Base-by-base conservation (phyloP, 1,139 yeast genomes). In the Eremothecium gossypii region DNA sequence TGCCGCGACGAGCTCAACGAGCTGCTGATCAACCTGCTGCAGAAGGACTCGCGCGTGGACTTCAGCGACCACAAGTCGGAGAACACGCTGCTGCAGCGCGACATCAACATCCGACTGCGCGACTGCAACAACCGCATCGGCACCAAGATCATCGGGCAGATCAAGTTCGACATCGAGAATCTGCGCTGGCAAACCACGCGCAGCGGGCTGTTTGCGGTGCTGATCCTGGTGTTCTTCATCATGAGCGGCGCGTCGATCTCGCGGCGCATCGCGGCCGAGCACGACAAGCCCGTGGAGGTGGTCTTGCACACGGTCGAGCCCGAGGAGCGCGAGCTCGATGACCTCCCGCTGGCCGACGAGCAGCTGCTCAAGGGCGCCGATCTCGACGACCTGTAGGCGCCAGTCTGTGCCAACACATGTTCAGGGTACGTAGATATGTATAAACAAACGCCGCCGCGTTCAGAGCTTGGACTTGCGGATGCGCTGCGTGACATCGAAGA, bases 151-250 rank as follows among this genome's bases (percentile, higher is more conserved):
- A 77, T 80, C 46, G 79, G 94, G 32, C 91, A 84, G 13, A 74
- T 87, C 63, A 77, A 86, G 58, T 80, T 91, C 0, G 94, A 86
- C 46, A 83, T 87, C 47, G 98, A 91, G 62, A 77, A 81, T 47
- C 70, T 89, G 49, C 70, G 97, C 54, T 91, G 98, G 98, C 89
- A 86, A 60, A 77, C 91, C 36, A 87, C 96, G 4, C 71, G 96
- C 45, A 77, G 94, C 63, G 96, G 97, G 1, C 45, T 67, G 12
- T 51, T 64, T 39, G 68, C 69, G 0, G 60, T 67, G 26, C 46
- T 64, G 1, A 55, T 60, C 1, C 43, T 76, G 47, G 78, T 77
- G 2, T 66, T 70, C 35, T 63, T 68, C 20, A 65, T 76, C 11
- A 61, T 77, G 55, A 68, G 72, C 41, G 74, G 75, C 34, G 73